phyloP scores from a whole-genome alignment of 208 protist species.

The Trypanosoma congolense region DNA sequence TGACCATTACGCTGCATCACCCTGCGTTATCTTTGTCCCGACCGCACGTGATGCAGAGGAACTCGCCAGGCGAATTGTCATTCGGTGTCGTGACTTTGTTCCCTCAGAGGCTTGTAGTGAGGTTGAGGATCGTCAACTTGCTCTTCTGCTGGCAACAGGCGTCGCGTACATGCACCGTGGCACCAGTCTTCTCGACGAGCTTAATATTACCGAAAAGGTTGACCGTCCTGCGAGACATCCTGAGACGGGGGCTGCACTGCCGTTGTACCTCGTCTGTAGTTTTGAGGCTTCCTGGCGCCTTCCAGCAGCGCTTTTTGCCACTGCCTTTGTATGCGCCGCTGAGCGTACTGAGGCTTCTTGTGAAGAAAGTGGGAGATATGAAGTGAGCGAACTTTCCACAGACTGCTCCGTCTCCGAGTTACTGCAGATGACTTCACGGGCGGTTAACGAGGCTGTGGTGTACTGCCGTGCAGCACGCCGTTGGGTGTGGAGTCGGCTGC shows the following conservation, averaged over 20 bases:
- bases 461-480: constrained; percentile 58
- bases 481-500: constrained; percentile 60
- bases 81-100: constrained; percentile 71
- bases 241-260: constrained; percentile 36
- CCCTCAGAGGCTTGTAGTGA: constrained; percentile 21
- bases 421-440: constrained; percentile 76
- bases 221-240: constrained; percentile 48
- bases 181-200: constrained; percentile 56
- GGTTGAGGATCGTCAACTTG: constrained; percentile 49
- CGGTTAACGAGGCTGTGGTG: constrained; percentile 56
- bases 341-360: constrained; percentile 34
- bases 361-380: not conserved
- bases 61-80: constrained; percentile 63
- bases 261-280: constrained; percentile 69
- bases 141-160: constrained; percentile 54
- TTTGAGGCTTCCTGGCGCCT: constrained; percentile 79
- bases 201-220: constrained; percentile 48
- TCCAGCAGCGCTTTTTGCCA: constrained; percentile 62
- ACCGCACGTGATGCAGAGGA: constrained; percentile 49
- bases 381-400: constrained; percentile 5
- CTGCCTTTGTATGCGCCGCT: constrained; percentile 64
- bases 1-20: constrained; percentile 41
- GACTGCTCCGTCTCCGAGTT: constrained; percentile 65
- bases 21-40: constrained; percentile 72
- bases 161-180: constrained; percentile 73